Evolutionary conservation across 441 rosid genomes (phyloP), one percentile per base, ranked within the genome.

Genomic region (Populus trichocarpa): DNA sequence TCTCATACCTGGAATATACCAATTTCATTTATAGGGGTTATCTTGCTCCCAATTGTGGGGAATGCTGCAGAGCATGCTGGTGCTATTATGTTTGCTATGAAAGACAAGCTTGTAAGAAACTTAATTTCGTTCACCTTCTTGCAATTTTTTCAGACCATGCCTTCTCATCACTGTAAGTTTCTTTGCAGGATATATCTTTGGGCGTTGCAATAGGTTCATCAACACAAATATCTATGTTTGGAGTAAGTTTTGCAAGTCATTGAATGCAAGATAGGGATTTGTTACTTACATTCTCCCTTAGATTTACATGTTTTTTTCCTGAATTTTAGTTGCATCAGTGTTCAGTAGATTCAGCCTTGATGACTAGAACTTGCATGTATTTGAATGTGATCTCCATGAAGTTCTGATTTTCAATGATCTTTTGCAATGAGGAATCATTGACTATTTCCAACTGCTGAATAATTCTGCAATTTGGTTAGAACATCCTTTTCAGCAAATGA

Each of bases 121-220:
- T 16, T 3, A 40, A 40, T 78, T 71, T 57, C 35, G n/a, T 50
- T 70, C 35, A n/a, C 11, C 70, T 72, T 36, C 64, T 67, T 68
- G 22, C 42, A 36, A 38, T 16, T 26, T 78, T 42, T 71, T 72
- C 57, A 46, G 18, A 66, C 36, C 13, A 69, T 65, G 36, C n/a
- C 22, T 3, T 63, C 50, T 40, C 25, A 36, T 35, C 28, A 33
- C 20, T 65, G 13, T 38, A 18, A 22, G 67, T 61, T 77, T 35
- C 10, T 66, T 5, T 75, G 73, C 90, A 96, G 99, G 99, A 96
- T 87, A 87, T 96, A 74, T 91, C 98, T 25, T 61, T 94, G 84
- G 99, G 97, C 78, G 97, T 96, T 85, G 99, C 99, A 78, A 94
- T 96, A 63, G 99, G 99, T 35, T 96, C 99, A 69, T 96, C 99